Conservation (phyloP, 352 stramenopile species). For the Phytophthora colocasiae region DNA sequence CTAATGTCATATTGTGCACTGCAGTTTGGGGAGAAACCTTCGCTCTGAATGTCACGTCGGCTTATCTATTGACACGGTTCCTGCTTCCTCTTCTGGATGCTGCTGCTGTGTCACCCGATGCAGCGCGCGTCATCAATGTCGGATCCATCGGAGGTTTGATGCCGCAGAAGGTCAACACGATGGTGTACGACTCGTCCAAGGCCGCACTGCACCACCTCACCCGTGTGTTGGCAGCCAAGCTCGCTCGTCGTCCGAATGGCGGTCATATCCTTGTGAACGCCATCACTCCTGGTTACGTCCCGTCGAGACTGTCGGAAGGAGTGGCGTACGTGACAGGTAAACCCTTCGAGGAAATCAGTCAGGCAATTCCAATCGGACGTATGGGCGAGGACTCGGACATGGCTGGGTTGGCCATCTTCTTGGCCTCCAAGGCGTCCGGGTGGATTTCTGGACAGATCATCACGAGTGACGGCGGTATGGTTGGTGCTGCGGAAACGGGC, state of each 20-base stretch:
- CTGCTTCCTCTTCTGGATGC: constrained; percentile 91
- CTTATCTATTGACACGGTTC: constrained; percentile 93
- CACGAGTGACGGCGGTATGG: constrained; percentile 90
- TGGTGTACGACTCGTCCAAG: constrained; percentile 97
- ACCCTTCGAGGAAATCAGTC: constrained; percentile 65
- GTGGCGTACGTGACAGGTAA: constrained; percentile 61
- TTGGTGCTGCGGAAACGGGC: constrained; percentile 53
- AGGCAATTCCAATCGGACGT: constrained; percentile 82
- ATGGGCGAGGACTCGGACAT: constrained; percentile 93
- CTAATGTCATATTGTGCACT: constrained; percentile 14
- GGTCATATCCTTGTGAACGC: constrained; percentile 96
- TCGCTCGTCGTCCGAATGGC: constrained; percentile 79
- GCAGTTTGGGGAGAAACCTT: constrained; percentile 93
- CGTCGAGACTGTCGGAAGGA: constrained; percentile 89
- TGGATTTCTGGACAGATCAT: constrained; percentile 95
- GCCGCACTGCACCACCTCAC: constrained; percentile 95
- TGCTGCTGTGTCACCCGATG: constrained; percentile 50
- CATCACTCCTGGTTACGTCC: constrained; percentile 93
- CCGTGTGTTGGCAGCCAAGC: constrained; percentile 90
- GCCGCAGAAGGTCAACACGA: constrained; percentile 87
- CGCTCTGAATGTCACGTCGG: constrained; percentile 94
- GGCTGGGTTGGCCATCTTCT: constrained; percentile 92
- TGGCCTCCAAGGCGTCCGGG: constrained; percentile 87
- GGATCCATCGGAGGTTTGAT: constrained; percentile 80
- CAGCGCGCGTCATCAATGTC: constrained; percentile 79